phyloP scores from a whole-genome alignment of 257 asterid species.

The Lantana camara region DNA sequence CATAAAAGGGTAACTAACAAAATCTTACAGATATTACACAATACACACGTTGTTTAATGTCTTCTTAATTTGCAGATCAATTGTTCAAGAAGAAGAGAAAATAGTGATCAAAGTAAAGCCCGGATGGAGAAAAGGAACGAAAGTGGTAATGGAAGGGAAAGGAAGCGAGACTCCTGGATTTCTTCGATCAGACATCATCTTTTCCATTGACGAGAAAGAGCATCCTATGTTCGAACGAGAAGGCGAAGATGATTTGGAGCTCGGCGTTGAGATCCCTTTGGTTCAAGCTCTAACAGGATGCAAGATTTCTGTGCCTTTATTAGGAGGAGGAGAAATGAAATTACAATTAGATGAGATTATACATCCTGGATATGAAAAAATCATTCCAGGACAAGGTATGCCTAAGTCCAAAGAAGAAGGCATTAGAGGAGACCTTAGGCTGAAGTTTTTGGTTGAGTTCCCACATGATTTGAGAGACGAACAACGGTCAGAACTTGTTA shows the following conservation, averaged over 20 bases:
- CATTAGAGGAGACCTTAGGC: constrained; percentile 57
- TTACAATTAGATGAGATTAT: constrained; percentile 48
- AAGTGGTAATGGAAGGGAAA: constrained; percentile 69
- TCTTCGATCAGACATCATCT: constrained; percentile 62
- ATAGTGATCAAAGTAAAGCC: constrained; percentile 56
- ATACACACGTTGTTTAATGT: background rate
- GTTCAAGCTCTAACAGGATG: constrained; percentile 77
- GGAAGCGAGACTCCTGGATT: constrained; percentile 78
- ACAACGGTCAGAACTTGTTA: constrained; percentile 42
- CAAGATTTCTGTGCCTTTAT: constrained; percentile 48
- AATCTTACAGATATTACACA: too few species aligned
- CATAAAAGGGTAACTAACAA: too few species aligned
- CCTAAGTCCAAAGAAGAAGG: constrained; percentile 47
- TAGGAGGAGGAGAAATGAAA: constrained; percentile 53
- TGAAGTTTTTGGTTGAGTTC: constrained; percentile 59
- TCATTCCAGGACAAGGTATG: constrained; percentile 67
- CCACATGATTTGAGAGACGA: constrained; percentile 48
- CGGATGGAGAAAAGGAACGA: constrained; percentile 76
- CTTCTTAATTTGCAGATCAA: constrained; percentile 35
- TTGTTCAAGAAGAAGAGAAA: constrained; percentile 63
- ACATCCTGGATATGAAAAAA: constrained; percentile 60
- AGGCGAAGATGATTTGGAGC: constrained; percentile 55
- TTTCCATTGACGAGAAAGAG: constrained; percentile 57
- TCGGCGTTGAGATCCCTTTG: constrained; percentile 67
- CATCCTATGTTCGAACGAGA: constrained; percentile 53